Evolutionary conservation across 495 filamentous ascomycete genomes (phyloP), one percentile per base, ranked within the genome.

Genomic region (Trichocladium antarcticum): DNA sequence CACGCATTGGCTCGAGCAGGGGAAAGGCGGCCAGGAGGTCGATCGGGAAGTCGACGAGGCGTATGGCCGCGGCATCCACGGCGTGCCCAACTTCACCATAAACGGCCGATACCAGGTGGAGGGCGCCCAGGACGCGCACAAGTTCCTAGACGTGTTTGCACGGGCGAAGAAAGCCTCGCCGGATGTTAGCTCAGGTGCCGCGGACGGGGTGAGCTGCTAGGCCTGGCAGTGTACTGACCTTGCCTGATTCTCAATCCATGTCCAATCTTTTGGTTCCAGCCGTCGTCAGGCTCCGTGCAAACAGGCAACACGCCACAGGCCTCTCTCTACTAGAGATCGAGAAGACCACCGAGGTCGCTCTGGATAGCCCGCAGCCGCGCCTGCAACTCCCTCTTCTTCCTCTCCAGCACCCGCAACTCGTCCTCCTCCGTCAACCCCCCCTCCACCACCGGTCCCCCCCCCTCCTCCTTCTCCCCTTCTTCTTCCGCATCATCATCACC

Each of bases 361-460:
- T 90, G 88, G 75, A 96, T 85, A 3, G 79, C 81, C 39, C 69
- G 79, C 24, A 96, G 76, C 44, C 87, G 78, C 29, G 79, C 80
- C 65, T 96, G 89, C 22, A 98, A 56, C 34, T 72, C 72, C 38
- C 70, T 76, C 68, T 90, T 94, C 65, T 76, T 89, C 64, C 69
- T 67, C 57, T 95, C 89, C 34, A 95, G 62, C 57, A 82, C 80
- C 37, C 73, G 68, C 42, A 94, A 82, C 56, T 89, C 86, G 55
- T 84, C 83, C 58, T 94, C 79, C 57, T 93, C 88, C 42, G 70
- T 68, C 34, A 95, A 60, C 63, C 94, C 89, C 50, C 85, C 84
- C 46, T 85, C 78, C 1, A 84, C 93, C 31, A 87, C 63, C 2
- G 42, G 49, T 1, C 72, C 64, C 1, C 65, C 63, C 14, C 24